Percentiles rank a stretch among this genome's conserved stretches.
phyloP scores from a whole-genome alignment of 2,329 filamentous ascomycete genomes.

The Venturia aucupariae region DNA sequence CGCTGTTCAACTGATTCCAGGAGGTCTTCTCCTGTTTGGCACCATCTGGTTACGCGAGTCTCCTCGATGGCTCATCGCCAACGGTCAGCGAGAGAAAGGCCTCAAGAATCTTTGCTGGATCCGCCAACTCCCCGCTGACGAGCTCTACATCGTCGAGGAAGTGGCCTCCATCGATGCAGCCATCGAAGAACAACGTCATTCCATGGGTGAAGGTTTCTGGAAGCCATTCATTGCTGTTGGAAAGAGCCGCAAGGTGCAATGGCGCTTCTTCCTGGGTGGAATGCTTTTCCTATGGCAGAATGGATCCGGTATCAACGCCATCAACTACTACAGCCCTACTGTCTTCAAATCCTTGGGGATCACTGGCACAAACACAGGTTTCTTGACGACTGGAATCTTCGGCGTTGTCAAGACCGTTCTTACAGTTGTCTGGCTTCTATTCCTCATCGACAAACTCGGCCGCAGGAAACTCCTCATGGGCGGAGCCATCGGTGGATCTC shows the following conservation, averaged over 20 bases:
- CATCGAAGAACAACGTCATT: constrained; percentile 52
- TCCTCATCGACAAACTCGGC: constrained; percentile 56
- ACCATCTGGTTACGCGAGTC: constrained; percentile 36
- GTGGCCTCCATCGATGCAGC: constrained; percentile 61
- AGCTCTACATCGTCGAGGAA: constrained; percentile 66
- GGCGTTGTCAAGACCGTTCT: constrained; percentile 65
- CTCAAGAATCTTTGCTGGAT: constrained; percentile 50
- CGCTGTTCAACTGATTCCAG: constrained; percentile 58
- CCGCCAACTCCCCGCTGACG: constrained; percentile 45
- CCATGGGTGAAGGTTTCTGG: constrained; percentile 65
- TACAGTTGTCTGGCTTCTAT: constrained; percentile 60
- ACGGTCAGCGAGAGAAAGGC: constrained; percentile 32
- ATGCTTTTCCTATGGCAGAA: constrained; percentile 76
- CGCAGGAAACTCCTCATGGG: constrained; percentile 55
- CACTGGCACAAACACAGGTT: constrained; percentile 46
- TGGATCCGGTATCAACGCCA: constrained; percentile 64
- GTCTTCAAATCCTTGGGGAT: constrained; percentile 60
- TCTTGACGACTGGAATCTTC: constrained; percentile 66
- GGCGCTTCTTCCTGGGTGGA: constrained; percentile 63
- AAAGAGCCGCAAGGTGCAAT: constrained; percentile 50
- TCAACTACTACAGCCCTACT: constrained; percentile 51
- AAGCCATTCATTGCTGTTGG: constrained; percentile 54
- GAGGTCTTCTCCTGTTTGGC: constrained; percentile 45
- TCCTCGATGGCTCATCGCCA: constrained; percentile 36
- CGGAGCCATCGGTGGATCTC: constrained; percentile 52